Percentiles rank a stretch among this genome's conserved stretches.
Evolutionary conservation across 2,329 filamentous ascomycete species (phyloP).

Genomic region (Helotiales sp.): DNA sequence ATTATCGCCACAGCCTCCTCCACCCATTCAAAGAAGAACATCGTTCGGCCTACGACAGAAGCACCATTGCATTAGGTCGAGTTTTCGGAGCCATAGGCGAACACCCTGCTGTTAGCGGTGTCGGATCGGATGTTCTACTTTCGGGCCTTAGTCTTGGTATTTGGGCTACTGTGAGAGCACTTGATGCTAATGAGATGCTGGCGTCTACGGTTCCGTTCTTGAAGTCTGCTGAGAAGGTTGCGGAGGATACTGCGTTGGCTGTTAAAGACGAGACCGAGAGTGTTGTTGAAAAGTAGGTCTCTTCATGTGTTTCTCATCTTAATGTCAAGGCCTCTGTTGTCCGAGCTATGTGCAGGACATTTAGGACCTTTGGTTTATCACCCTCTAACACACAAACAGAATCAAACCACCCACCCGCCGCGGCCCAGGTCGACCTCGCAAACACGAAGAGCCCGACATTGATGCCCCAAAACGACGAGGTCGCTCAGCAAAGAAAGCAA

Average conservation of each 20-base stretch:
- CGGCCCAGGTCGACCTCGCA: conserved; percentile 19
- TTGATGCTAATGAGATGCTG: conserved; percentile 52
- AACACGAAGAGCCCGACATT: conserved; percentile 6
- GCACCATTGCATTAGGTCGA: conserved; percentile 45
- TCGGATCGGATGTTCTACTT: conserved; percentile 59
- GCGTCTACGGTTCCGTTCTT: conserved; percentile 37
- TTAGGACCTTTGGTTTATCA: not conserved
- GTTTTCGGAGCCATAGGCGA: conserved; percentile 51
- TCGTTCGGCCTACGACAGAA: conserved; percentile 45
- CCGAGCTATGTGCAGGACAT: too few species aligned
- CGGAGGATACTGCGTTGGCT: not conserved
- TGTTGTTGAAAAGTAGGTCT: conserved; percentile 5
- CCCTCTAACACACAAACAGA: not conserved
- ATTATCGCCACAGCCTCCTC: conserved; percentile 49
- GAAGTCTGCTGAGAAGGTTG: conserved; percentile 4
- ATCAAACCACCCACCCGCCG: conserved; percentile 2
- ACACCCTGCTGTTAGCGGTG: conserved; percentile 57
- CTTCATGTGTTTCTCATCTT: too few species aligned
- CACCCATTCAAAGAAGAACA: conserved; percentile 48
- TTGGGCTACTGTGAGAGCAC: conserved; percentile 56
- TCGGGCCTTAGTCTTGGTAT: conserved; percentile 52
- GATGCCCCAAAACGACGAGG: conserved; percentile 4
- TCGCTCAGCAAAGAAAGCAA: conserved; percentile 8
- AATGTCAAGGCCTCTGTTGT: too few species aligned
- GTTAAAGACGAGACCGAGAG: conserved; percentile 10